A percentile compares a stretch with the other conserved stretches of the same genome.
Conservation (phyloP, 148 eudicot species). For the Diospyros lotus region DNA sequence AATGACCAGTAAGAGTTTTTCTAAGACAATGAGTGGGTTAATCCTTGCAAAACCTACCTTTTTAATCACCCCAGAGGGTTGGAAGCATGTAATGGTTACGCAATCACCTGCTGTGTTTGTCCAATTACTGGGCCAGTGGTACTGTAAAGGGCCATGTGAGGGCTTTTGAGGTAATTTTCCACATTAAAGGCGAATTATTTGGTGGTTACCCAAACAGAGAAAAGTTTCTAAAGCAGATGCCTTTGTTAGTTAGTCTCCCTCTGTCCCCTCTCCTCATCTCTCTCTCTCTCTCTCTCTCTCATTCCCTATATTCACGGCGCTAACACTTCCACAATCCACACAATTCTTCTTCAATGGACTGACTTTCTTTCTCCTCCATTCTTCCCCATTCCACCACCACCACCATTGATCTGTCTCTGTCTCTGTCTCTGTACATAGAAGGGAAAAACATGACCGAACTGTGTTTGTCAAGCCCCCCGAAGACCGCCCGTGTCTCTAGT, state of each 20-base stretch:
- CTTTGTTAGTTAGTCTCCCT: too few relatives aligned
- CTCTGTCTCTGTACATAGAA: not conserved
- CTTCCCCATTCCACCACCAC: slow-evolving; percentile 24
- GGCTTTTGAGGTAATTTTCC: not conserved
- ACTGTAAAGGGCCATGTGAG: not conserved
- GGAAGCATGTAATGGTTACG: not conserved
- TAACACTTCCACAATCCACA: slow-evolving; percentile 29
- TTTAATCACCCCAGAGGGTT: too few relatives aligned
- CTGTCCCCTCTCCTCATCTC: slow-evolving; percentile 1
- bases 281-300: slow-evolving; percentile 13
- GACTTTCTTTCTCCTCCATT: slow-evolving; percentile 18
- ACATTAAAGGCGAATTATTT: not conserved
- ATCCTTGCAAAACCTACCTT: too few relatives aligned
- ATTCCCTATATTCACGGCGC: slow-evolving; percentile 72
- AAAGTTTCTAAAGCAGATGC: not conserved
- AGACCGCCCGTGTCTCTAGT: slow-evolving; percentile 18
- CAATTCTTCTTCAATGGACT: slow-evolving; percentile 10
- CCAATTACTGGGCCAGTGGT: too few relatives aligned
- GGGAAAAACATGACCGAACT: slow-evolving; percentile 39
- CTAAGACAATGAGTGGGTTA: too few relatives aligned
- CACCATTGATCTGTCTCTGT: slow-evolving; percentile 15
- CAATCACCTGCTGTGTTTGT: not conserved
- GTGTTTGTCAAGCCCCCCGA: slow-evolving; percentile 28
- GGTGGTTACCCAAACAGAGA: not conserved
- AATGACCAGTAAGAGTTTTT: too few relatives aligned